Base-by-base conservation (phyloP, 768 basidiomycete species). In the Mycena albidolilacea region DNA sequence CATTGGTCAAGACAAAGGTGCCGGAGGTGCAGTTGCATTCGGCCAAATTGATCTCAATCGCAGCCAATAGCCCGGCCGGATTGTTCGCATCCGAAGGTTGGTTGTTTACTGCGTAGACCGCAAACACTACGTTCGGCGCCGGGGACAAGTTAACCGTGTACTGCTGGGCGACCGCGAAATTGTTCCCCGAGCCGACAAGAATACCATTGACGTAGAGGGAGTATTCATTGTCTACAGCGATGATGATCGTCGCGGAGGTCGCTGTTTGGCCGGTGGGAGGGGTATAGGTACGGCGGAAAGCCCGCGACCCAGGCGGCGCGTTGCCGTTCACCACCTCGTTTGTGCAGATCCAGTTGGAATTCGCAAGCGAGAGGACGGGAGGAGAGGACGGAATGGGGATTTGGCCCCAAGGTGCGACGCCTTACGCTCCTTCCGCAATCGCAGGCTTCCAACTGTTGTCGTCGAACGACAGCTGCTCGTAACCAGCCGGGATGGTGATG, bases 261-360 rank as follows among this genome's bases (percentile, higher is more conserved):
- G 78, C 76, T 15, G 75, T 66, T 57, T 78, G 67, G 10, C 79
- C 78, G 10, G 58, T 60, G 11, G 80, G 80, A 12, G 79, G 69
- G 9, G 67, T 67, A 37, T 79, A 70, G 8, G 75, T 79, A 58
- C 76, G 81, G 43, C 79, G 78, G 79, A 82, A 82, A 4, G 81
- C 77, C 7, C 81, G 78, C 5, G 76, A 60, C 7, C 82, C 80
- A 0, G 72, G 37, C 3, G 81, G 80, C 12, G 63, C 69, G 17
- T 30, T 57, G 9, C 10, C 23, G 54, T 62, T 63, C 21, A 46
- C 60, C 41, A 78, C 64, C 21, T 82, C 81, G 60, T 77, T 79
- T 38, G 81, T 81, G 81, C 81, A 83, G n/a, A 83, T 80, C 81
- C 81, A 82, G 21, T 71, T 58, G 7, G 55, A 77, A 38, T 76